phyloP scores from a whole-genome alignment of 2,329 filamentous ascomycete genomes.

The Hymenoscyphus repandus region DNA sequence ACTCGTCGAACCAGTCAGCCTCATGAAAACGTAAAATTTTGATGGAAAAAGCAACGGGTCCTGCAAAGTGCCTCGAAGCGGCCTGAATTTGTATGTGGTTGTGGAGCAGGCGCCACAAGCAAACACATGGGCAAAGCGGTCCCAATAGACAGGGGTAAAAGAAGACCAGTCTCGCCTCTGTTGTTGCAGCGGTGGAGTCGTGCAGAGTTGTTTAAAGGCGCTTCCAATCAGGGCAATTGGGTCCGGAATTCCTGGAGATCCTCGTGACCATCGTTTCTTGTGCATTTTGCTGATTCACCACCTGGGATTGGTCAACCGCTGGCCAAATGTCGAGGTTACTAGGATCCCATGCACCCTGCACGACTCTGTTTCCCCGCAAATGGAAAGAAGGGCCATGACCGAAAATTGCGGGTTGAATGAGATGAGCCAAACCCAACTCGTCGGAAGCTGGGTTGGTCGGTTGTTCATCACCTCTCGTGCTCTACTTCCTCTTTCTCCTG shows the following conservation, averaged over 20 bases:
- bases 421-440: conserved; percentile 5
- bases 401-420: conserved; percentile 5
- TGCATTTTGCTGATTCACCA: neutral
- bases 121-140: neutral
- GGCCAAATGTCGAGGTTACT: neutral
- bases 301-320: conserved; percentile 7
- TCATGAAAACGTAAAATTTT: conserved; percentile 22
- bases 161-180: neutral
- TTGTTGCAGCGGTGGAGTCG: no score
- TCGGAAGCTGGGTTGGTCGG: neutral
- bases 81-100: conserved; percentile 8
- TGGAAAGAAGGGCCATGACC: neutral
- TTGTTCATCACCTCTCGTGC: neutral
- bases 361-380: conserved; percentile 7
- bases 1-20: conserved; percentile 15
- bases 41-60: conserved; percentile 19
- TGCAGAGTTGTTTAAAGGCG: no score
- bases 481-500: neutral
- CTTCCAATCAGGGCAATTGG: conserved; percentile 2
- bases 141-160: neutral
- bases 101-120: neutral
- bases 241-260: neutral
- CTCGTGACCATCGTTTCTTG: conserved; percentile 1
- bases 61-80: conserved; percentile 12
- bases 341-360: neutral